Conservation (phyloP, 1,284 basidiomycete species). For the Ganoderma lingzhi region DNA sequence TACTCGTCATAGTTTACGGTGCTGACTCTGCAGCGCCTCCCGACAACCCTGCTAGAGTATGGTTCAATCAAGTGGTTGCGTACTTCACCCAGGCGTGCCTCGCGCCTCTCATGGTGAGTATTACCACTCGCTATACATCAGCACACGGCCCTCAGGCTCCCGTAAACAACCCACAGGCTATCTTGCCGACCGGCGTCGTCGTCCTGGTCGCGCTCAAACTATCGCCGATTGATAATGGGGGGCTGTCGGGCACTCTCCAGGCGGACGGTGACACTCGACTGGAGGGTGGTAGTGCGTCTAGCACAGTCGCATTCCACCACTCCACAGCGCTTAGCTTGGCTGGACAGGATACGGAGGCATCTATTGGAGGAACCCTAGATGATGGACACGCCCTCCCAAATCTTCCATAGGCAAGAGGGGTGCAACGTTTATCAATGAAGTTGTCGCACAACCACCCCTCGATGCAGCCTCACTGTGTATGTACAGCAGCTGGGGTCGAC, state of each 20-base stretch:
- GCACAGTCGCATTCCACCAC: not conserved
- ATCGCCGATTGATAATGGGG: not conserved
- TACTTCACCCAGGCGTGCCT: not conserved
- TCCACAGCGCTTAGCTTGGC: too few species aligned
- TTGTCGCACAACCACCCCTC: too few species aligned
- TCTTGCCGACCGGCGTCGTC: not conserved
- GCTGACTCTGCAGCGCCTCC: not conserved
- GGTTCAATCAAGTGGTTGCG: not conserved
- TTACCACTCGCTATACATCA: not conserved
- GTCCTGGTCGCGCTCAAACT: slow-evolving; percentile 10
- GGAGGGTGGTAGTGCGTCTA: not conserved
- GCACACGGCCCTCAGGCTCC: not conserved
- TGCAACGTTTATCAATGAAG: too few species aligned
- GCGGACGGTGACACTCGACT: not conserved
- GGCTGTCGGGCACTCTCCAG: not conserved
- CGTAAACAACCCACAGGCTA: not conserved
- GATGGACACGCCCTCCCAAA: too few species aligned
- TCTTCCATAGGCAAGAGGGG: too few species aligned
- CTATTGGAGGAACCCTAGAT: too few species aligned
- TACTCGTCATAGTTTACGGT: not conserved
- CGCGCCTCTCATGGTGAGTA: not conserved
- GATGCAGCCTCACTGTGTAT: too few species aligned
- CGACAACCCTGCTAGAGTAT: not conserved
- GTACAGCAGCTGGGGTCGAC: too few species aligned
- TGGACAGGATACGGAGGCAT: too few species aligned